Percentiles rank a stretch among this genome's conserved stretches.
These are phyloP conservation scores for Eucalyptus curtisii DNA, from an alignment of 345 rosid genomes.

Conservation along the genomic window DNA sequence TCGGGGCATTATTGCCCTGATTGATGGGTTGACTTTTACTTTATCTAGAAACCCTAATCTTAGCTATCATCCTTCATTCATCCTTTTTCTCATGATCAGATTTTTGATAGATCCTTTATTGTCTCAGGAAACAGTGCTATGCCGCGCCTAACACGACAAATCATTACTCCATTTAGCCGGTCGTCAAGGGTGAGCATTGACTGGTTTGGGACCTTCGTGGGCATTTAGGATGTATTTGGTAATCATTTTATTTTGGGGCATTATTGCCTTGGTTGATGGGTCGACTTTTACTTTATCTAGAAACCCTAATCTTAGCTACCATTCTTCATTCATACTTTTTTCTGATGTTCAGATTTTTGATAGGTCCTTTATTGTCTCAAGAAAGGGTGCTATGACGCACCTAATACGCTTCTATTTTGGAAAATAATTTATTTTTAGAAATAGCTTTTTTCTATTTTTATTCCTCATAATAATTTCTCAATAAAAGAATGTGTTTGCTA, in stretches of 20 bases:
- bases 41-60: not conserved
- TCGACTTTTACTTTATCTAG: not conserved
- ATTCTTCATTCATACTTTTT: not conserved
- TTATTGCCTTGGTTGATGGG: too few species aligned
- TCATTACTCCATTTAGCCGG: not conserved
- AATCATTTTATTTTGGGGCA: too few species aligned
- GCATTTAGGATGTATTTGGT: too few species aligned
- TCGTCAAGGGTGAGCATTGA: not conserved
- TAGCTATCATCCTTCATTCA: not conserved
- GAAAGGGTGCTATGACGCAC: accelerated
- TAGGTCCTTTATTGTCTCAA: not conserved
- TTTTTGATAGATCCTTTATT: not conserved
- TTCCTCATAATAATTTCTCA: accelerated
- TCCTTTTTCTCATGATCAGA: not conserved
- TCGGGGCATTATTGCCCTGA: too few species aligned
- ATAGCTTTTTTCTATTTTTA: accelerated
- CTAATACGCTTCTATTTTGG: too few species aligned
- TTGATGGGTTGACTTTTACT: too few species aligned
- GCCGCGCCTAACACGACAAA: not conserved
- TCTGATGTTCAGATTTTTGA: not conserved
- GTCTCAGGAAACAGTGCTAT: not conserved
- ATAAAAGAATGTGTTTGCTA: too few species aligned
- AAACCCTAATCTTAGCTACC: not conserved
- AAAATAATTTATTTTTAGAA: accelerated
- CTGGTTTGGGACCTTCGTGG: not conserved